phyloP scores from a whole-genome alignment of 805 yeast genomes.

The Candida fluviatilis region DNA sequence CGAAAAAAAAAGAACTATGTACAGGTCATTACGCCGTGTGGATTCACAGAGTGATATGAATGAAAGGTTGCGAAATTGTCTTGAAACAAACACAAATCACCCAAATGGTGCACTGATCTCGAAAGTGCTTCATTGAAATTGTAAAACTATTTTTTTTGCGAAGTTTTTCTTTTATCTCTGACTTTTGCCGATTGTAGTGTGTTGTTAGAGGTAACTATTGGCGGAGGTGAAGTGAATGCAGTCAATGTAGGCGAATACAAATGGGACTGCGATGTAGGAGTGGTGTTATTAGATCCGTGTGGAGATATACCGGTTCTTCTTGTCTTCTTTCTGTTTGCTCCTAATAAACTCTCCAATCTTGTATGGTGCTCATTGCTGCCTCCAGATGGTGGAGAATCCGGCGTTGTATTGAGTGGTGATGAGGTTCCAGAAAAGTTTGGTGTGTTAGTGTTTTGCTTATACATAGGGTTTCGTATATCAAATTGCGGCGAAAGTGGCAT shows the following conservation, averaged over 20 bases:
- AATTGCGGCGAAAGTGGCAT: conserved; percentile 18
- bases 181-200: conserved; percentile 3
- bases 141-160: conserved; percentile 21
- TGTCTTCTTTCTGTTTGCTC: conserved; percentile 21
- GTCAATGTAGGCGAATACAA: background rate
- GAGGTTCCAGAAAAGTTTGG: conserved; percentile 6
- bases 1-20: background rate
- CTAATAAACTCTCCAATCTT: conserved; percentile 23
- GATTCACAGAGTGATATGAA: too few relatives aligned
- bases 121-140: too few relatives aligned
- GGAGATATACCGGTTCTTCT: conserved; percentile 12
- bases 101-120: too few relatives aligned
- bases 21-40: background rate
- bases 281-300: conserved; percentile 1
- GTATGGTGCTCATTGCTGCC: conserved; percentile 13
- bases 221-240: conserved; percentile 4
- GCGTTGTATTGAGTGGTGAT: conserved; percentile 3
- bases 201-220: conserved; percentile 3
- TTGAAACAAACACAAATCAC: too few relatives aligned
- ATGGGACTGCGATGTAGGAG: conserved; percentile 12
- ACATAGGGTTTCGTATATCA: conserved; percentile 13
- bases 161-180: conserved; percentile 15
- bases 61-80: too few relatives aligned
- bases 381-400: conserved; percentile 1
- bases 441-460: conserved; percentile 10